phyloP scores from a whole-genome alignment of 2,329 filamentous ascomycete species.

The Epichloe sp. region DNA sequence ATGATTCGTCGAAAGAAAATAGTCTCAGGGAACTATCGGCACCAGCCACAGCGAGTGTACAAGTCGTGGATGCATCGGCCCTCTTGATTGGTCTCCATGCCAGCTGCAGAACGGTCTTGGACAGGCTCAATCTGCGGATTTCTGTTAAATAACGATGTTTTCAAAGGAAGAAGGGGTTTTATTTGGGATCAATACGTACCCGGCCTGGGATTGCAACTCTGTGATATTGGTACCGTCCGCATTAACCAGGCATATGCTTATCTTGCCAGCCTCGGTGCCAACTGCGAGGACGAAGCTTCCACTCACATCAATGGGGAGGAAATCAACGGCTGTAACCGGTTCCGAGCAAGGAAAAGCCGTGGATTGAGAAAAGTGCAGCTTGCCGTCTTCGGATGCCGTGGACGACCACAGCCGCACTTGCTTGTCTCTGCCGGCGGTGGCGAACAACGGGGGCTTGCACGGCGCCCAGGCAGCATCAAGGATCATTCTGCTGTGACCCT shows the following conservation, averaged over 20 bases:
- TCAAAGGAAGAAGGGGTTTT: neutral
- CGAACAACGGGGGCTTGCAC: conserved; percentile 45
- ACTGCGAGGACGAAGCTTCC: conserved; percentile 34
- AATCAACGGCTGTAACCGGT: conserved; percentile 61
- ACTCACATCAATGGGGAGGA: conserved; percentile 29
- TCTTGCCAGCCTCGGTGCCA: conserved; percentile 41
- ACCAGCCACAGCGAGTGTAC: conserved; percentile 40
- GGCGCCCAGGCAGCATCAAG: conserved; percentile 77
- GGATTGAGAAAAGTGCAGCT: conserved; percentile 35
- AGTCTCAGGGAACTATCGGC: conserved; percentile 49
- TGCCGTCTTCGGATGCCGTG: conserved; percentile 17
- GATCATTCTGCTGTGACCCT: conserved; percentile 88
- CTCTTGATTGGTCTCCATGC: conserved; percentile 47
- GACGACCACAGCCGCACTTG: conserved; percentile 57
- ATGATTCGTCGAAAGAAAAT: conserved; percentile 29
- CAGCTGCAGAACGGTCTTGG: conserved; percentile 53
- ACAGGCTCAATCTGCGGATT: conserved; percentile 27
- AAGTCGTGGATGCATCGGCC: conserved; percentile 15
- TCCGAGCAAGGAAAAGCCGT: conserved; percentile 39
- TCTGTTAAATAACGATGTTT: conserved; percentile 7
- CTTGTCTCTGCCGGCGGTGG: conserved; percentile 85
- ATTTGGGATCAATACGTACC: conserved; percentile 23
- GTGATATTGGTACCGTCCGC: conserved; percentile 24
- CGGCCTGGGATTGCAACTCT: conserved; percentile 20
- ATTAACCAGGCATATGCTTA: conserved; percentile 31